These are phyloP conservation scores for Beauveria asiatica DNA, from an alignment of 2,329 filamentous ascomycete species.

Conservation along the genomic window DNA sequence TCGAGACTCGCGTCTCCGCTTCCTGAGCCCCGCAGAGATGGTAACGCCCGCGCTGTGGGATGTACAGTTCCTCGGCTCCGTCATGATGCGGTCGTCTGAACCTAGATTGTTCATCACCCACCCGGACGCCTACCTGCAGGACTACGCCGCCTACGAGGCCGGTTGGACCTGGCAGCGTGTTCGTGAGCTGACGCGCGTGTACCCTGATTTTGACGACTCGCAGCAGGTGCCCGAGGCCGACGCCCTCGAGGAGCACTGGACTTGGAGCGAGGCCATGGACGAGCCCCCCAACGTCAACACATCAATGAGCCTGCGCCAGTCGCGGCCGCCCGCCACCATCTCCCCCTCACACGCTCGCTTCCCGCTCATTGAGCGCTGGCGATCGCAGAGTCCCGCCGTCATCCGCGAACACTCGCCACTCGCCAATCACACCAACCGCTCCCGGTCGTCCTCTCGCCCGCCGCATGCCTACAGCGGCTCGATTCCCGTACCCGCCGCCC, in stretches of 20 bases:
- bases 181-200: slow-evolving; percentile 51
- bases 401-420: slow-evolving; percentile 34
- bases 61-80: slow-evolving; percentile 58
- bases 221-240: slow-evolving; percentile 51
- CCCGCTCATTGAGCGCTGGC: slow-evolving; percentile 17
- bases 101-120: slow-evolving; percentile 70
- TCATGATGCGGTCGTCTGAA: slow-evolving; percentile 63
- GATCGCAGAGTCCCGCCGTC: slow-evolving; percentile 24
- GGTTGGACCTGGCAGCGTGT: slow-evolving; percentile 66
- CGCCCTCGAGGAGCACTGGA: slow-evolving; percentile 58
- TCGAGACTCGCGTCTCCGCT: slow-evolving; percentile 63
- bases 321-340: slow-evolving; percentile 29
- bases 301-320: slow-evolving; percentile 32
- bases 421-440: slow-evolving; percentile 16
- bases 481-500: slow-evolving; percentile 35
- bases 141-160: slow-evolving; percentile 40
- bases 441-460: slow-evolving; percentile 35
- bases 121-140: slow-evolving; percentile 65
- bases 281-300: slow-evolving; percentile 39
- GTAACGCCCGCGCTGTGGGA: slow-evolving; percentile 64
- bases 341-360: slow-evolving; percentile 25
- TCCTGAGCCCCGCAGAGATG: slow-evolving; percentile 64
- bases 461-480: slow-evolving; percentile 44
- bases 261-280: slow-evolving; percentile 57
- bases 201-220: slow-evolving; percentile 35